Percentiles rank a stretch among this genome's conserved stretches.
Conservation (phyloP, 352 stramenopile species). For the Stephanocyclus meneghinianus region DNA sequence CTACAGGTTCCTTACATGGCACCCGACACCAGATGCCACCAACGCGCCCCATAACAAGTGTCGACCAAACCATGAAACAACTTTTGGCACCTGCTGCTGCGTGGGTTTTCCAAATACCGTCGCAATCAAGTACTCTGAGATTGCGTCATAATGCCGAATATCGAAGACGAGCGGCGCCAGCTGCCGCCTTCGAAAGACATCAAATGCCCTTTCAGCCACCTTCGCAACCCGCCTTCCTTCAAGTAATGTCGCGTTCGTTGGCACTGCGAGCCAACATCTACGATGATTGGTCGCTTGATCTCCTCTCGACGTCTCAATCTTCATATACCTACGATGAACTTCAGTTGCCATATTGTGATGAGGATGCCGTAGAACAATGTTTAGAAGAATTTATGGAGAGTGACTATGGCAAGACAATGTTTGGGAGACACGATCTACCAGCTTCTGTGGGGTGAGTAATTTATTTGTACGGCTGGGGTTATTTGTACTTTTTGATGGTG, state of each 20-base stretch:
- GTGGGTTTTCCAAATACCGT: too few species aligned
- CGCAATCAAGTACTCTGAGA: too few species aligned
- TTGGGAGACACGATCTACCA: conserved; percentile 67
- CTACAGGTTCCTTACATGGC: too few species aligned
- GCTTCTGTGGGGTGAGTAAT: conserved; percentile 43
- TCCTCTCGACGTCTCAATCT: conserved; percentile 40
- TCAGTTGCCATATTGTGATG: conserved; percentile 54
- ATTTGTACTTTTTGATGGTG: neutral
- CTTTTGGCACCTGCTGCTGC: too few species aligned
- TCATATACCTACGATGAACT: conserved; percentile 49
- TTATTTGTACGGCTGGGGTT: neutral
- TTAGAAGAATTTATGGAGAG: conserved; percentile 73
- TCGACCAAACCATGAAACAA: too few species aligned
- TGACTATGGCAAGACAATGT: conserved; percentile 78
- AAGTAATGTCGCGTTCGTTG: neutral
- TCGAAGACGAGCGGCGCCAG: too few species aligned
- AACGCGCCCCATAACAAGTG: too few species aligned
- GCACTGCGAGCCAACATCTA: conserved; percentile 58
- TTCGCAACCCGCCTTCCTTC: too few species aligned
- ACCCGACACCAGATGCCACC: too few species aligned
- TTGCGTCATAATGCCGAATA: too few species aligned
- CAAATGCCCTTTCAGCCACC: too few species aligned
- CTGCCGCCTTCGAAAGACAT: too few species aligned
- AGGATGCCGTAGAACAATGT: conserved; percentile 66
- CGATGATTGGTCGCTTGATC: conserved; percentile 68